Base-by-base conservation (phyloP, 768 basidiomycete species). In the Sporobolomyces phaffii region DNA sequence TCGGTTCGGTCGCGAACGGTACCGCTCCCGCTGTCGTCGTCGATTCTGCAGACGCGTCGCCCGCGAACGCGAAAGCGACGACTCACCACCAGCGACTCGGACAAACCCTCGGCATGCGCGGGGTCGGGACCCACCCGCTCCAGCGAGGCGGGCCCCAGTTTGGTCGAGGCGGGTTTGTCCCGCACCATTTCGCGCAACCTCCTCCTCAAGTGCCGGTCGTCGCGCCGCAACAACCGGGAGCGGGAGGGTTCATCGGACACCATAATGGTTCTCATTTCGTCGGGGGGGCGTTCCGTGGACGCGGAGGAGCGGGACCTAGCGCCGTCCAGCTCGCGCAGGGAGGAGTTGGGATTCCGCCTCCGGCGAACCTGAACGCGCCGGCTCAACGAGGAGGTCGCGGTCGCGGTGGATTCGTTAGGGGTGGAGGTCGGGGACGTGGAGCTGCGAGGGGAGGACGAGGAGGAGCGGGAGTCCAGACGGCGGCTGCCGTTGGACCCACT, bases 1-100 rank as follows among this genome's bases (percentile, higher is more conserved):
- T 67, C 66, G 50, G 56, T 24, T 60, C 65, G 28, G 70, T 64
- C 49, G 62, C 70, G 24, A 63, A 45, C 13, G 60, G 64, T 28
- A 41, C 56, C 1, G 70, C 65, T 1, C 60, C 59, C 6, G 24
- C 51, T 13, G 44, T 43, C 1, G 24, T 24, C 2, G 8, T 18
- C 38, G 43, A 41, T 14, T 8, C 60, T 26, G 22, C 59, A 15
- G n/a, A 36, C 4, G 29, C 45, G 41, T 2, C 47, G 10, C n/a
- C n/a, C n/a, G n/a, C n/a, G n/a, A n/a, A n/a, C n/a, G 17, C 41
- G 5, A 24, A 44, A 5, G n/a, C 68, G 5, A 29, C 44, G 36
- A 57, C 52, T 22, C 70, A 72, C 5, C 65, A 58, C 49, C 65
- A 72, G 56, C 41, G 60, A 1, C 60, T 72, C 31, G 65, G 66